Evolutionary conservation across 768 basidiomycete species (phyloP).

Genomic region (Suillus bovinus): DNA sequence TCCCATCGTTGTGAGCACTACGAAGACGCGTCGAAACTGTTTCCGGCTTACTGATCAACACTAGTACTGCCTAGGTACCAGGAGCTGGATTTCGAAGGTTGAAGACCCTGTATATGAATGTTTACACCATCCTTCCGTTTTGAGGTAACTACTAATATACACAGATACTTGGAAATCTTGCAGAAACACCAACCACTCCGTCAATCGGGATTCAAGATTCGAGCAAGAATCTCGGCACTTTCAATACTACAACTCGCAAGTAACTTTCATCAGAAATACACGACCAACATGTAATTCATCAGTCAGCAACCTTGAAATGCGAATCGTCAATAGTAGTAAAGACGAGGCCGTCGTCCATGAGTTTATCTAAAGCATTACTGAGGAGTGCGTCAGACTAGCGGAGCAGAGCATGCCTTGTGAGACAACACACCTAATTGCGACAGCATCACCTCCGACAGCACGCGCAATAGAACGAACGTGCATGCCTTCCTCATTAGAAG

Average conservation of each 20-base stretch:
- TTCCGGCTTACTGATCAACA: neutral
- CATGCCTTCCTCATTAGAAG: conserved; percentile 61
- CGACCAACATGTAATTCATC: conserved; percentile 15
- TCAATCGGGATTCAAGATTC: neutral
- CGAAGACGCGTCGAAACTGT: neutral
- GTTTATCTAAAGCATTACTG: conserved; percentile 70
- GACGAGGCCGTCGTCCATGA: conserved; percentile 80
- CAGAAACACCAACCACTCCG: conserved; percentile 1
- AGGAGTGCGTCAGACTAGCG: conserved; percentile 6
- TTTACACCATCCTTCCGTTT: neutral
- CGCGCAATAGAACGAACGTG: conserved; percentile 74
- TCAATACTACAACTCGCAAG: neutral
- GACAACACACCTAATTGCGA: conserved; percentile 58
- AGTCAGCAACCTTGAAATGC: conserved; percentile 64
- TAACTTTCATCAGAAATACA: conserved; percentile 12
- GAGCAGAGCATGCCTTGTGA: neutral
- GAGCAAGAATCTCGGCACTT: neutral
- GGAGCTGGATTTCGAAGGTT: neutral
- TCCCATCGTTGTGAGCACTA: conserved; percentile 6
- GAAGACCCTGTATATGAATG: neutral
- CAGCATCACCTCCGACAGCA: conserved; percentile 56
- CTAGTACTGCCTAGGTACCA: neutral
- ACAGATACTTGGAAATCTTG: neutral
- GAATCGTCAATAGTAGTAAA: conserved; percentile 83
- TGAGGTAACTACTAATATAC: conserved; percentile 9